Conservation (phyloP, 495 filamentous ascomycete species). For the Echria macrotheca region DNA sequence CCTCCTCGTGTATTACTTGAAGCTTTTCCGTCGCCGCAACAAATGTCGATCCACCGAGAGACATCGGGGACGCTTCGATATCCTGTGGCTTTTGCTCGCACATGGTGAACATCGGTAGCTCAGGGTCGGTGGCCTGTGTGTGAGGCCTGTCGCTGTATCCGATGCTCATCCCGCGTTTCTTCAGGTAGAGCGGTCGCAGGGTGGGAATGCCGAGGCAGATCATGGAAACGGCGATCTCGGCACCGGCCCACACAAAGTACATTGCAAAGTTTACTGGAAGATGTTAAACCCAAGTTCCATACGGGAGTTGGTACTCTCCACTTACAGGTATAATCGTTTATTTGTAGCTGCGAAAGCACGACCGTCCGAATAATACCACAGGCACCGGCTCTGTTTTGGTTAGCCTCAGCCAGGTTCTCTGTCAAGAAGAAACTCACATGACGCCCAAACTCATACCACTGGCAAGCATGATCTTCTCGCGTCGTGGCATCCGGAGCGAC, state of each 20-base stretch:
- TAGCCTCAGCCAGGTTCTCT: constrained; percentile 1
- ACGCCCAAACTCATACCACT: constrained; percentile 40
- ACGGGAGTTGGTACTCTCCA: neutral
- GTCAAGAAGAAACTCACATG: constrained; percentile 25
- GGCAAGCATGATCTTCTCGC: constrained; percentile 38
- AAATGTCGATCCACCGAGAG: too few species aligned
- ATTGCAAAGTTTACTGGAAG: constrained; percentile 32
- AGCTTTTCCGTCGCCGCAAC: too few species aligned
- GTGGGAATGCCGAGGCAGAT: constrained; percentile 37
- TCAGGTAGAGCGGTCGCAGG: constrained; percentile 33
- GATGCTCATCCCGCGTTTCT: constrained; percentile 18
- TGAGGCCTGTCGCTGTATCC: constrained; percentile 15
- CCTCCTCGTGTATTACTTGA: neutral
- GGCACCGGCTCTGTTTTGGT: constrained; percentile 31
- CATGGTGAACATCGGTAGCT: constrained; percentile 29
- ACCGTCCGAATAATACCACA: constrained; percentile 37
- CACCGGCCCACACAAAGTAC: constrained; percentile 37
- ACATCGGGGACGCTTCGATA: too few species aligned
- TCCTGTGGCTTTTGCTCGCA: constrained; percentile 18
- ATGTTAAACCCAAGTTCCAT: neutral
- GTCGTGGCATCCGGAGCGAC: constrained; percentile 34
- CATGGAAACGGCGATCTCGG: constrained; percentile 37
- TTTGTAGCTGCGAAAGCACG: constrained; percentile 30
- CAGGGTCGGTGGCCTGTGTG: constrained; percentile 16
- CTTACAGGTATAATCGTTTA: constrained; percentile 35